Evolutionary conservation across 1,284 basidiomycete genomes (phyloP), one percentile per base, ranked within the genome.

Genomic region (Moniliophthora roreri): DNA sequence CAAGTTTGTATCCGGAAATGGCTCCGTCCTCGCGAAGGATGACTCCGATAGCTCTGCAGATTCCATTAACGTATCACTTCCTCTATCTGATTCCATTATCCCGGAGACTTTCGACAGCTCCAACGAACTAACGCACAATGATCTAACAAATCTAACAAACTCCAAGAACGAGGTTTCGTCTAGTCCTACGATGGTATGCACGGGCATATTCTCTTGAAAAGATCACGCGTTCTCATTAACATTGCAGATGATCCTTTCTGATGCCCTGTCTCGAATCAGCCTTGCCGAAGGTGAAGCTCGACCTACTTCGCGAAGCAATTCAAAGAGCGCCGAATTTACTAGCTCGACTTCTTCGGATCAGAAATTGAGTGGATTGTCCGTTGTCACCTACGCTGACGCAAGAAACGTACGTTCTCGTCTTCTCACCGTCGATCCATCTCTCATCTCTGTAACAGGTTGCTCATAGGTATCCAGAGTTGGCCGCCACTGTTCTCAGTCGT

Each of bases 1-100:
- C 58, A 65, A 71, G 58, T 62, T n/a, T n/a, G n/a, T 32, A 6
- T 11, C 70, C n/a, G 41, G 71, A 70, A 76, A 78, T 58, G 78
- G 60, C 65, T 87, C 39, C 9, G 16, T 10, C 39, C 9, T 10
- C 16, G n/a, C 39, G 10, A 40, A 40, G 16, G 39, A 40, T 26
- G 44, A 32, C 24, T n/a, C n/a, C 13, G 44, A 46, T 32, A 46
- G 24, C 15, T 46, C 44, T 15, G 16, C 28, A 23, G 44, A 28
- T 32, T 46, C 44, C 28, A 28, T n/a, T 13, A 32, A 46, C 24
- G 15, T 32, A 23, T 46, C 44, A 28, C 26, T 46, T 7, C 44
- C 44, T 28, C 44, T 46, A 18, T 46, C 44, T 16, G 44, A 46
- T 8, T 46, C 44, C 2, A 46, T 46, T 11, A 46, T 46, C 16